Base-by-base conservation (phyloP, 331 rosid genomes). In the Acacia pycnantha region DNA sequence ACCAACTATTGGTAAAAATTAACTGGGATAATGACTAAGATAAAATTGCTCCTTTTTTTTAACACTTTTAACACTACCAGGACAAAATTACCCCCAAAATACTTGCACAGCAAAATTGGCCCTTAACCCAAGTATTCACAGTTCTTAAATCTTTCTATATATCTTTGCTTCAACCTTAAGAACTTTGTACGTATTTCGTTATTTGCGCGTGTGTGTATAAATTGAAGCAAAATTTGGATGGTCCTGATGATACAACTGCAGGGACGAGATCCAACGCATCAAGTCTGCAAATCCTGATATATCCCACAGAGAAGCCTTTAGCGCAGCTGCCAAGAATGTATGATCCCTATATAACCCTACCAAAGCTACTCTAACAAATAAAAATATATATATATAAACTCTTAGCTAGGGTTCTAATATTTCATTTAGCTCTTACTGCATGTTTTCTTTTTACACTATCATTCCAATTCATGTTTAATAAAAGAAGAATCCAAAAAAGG, bases 261-360 rank as follows among this genome's bases (percentile, higher is more conserved):
- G 97, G 90, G 97, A 91, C 68, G 97, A 93, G 93, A 93, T 93
- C 85, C 97, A 93, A 85, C 94, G 97, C 82, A 93, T 93, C 84
- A 93, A 93, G 89, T 92, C 97, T 85, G 97, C 89, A 40, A 93
- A 93, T 88, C 97, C 97, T 61, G 96, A 90, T 78, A 91, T 93
- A 43, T 87, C 93, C 82, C 97, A 93, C 90, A 91, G 94, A 79
- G 97, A 91, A 82, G 97, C 97, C 85, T 93, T 93, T 82, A 93
- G 97, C 71, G 97, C 96, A 65, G 97, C 97, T 86, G 97, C 97
- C 80, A 93, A 93, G 90, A 93, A 93, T 84, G 97, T 93, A 83
- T 85, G 84, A 47, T 78, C 78, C 78, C 67, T 16, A 50, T 35
- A 73, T 75, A 71, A 33, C 27, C 68, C 62, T 70, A 33, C 50